Conservation (phyloP, 2,329 filamentous ascomycete species). For the Penicillium occitanis region DNA sequence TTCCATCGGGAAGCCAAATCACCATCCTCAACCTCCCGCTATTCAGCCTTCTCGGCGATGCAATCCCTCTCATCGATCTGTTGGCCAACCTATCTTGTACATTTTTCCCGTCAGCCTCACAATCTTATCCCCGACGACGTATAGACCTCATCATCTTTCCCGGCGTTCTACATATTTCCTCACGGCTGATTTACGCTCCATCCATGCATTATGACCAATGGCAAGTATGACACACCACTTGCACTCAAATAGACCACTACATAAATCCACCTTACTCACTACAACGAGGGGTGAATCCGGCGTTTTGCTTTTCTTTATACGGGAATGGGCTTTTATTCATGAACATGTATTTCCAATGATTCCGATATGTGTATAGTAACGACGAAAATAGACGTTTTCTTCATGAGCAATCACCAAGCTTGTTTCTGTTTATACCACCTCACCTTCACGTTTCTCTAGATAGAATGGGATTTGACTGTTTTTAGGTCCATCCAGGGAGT, state of each 20-base stretch:
- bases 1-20: too few relatives aligned
- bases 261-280: conserved; percentile 2
- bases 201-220: not conserved
- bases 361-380: conserved; percentile 1
- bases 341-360: not conserved
- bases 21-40: not conserved
- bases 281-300: conserved; percentile 1
- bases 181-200: not conserved
- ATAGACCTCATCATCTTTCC: not conserved
- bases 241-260: conserved; percentile 2
- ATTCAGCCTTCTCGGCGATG: not conserved
- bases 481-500: conserved; percentile 64
- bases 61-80: not conserved
- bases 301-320: not conserved
- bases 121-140: not conserved
- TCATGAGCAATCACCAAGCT: not conserved
- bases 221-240: not conserved
- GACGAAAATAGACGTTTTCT: not conserved
- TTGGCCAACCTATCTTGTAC: not conserved
- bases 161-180: not conserved
- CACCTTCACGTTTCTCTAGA: not conserved
- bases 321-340: not conserved
- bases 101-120: not conserved
- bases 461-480: not conserved
- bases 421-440: not conserved